Evolutionary conservation across 2,329 filamentous ascomycete genomes (phyloP).

Genomic region (Diaporthe helianthi): DNA sequence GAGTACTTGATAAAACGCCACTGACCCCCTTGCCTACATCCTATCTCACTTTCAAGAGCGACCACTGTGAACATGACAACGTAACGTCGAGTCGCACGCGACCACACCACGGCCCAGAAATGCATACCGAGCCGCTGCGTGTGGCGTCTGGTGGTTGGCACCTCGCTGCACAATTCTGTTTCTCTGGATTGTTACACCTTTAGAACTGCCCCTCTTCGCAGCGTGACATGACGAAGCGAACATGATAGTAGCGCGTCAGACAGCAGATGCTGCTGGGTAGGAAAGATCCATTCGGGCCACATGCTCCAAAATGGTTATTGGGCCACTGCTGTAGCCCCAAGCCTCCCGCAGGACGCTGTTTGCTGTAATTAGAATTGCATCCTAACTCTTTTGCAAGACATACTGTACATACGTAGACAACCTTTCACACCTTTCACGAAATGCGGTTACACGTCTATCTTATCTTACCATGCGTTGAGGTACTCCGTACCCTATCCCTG

Average conservation of each 20-base stretch:
- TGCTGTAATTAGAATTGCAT: background rate
- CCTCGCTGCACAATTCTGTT: background rate
- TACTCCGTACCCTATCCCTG: background rate
- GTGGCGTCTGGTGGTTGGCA: background rate
- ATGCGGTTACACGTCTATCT: no score
- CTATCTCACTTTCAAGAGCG: background rate
- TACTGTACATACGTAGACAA: no score
- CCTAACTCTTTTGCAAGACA: background rate
- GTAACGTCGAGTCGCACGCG: conserved; percentile 21
- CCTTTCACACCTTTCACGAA: no score
- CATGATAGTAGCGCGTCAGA: background rate
- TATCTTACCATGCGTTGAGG: no score
- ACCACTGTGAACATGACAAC: conserved; percentile 1
- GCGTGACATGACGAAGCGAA: background rate
- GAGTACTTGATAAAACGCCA: background rate
- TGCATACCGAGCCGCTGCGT: conserved; percentile 6
- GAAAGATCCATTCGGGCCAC: background rate
- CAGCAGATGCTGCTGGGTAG: background rate
- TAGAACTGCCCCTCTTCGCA: conserved; percentile 2
- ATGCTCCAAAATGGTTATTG: background rate
- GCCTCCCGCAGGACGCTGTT: background rate
- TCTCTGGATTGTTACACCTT: conserved; percentile 17
- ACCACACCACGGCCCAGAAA: background rate
- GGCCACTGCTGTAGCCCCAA: background rate
- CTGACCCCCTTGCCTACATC: background rate